Evolutionary conservation across 164 flowering plant genomes (phyloP).

Genomic region (Macadamia tetraphylla): DNA sequence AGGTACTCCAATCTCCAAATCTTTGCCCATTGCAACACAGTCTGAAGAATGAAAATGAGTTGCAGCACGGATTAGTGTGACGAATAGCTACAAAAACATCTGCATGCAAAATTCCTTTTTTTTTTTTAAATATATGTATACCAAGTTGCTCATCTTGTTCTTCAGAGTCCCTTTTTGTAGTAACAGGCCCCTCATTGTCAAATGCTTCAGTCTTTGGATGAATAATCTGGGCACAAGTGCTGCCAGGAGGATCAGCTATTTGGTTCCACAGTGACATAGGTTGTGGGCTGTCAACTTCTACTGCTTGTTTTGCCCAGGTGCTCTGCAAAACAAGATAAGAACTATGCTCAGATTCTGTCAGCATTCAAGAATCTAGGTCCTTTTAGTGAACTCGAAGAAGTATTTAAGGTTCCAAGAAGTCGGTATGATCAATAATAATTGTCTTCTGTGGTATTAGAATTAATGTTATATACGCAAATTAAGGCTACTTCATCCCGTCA

Average conservation of each 20-base stretch:
- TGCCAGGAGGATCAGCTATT: conserved; percentile 42
- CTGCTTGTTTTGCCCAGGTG: conserved; percentile 55
- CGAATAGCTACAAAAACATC: background rate
- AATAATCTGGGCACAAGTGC: conserved; percentile 55
- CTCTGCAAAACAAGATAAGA: conserved; percentile 32
- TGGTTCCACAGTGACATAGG: conserved; percentile 29
- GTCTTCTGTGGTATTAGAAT: too few species aligned
- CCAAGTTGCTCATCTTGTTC: conserved; percentile 35
- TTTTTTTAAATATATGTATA: conserved; percentile 17
- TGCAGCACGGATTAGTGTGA: background rate
- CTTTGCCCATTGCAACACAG: conserved; percentile 41
- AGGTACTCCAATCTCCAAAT: conserved; percentile 37
- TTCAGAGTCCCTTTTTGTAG: conserved; percentile 22
- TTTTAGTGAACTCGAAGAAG: too few species aligned
- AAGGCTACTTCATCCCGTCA: too few species aligned
- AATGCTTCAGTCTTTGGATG: conserved; percentile 38
- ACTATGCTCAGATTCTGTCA: background rate
- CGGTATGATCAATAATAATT: too few species aligned
- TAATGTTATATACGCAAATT: too few species aligned
- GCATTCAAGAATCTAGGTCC: too few species aligned
- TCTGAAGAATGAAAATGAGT: conserved; percentile 23
- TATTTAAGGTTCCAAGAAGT: too few species aligned
- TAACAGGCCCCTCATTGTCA: conserved; percentile 23
- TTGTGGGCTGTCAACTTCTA: conserved; percentile 50
- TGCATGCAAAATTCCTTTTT: too few species aligned